Evolutionary conservation across 306 rosid species (phyloP).

Genomic region (Vigna hirtella): DNA sequence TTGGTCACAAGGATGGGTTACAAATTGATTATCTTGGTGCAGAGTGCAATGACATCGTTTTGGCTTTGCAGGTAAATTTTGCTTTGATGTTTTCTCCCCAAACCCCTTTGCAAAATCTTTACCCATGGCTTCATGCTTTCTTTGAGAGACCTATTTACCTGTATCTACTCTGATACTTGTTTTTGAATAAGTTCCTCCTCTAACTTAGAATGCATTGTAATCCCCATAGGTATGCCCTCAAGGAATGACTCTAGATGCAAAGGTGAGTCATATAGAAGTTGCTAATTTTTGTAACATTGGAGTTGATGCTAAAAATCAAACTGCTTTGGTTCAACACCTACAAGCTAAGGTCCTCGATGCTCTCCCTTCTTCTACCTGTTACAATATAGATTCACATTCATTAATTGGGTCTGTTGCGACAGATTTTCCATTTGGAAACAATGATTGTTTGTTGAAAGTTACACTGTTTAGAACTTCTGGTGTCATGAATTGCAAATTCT

Average conservation of each 20-base stretch:
- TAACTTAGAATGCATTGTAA: conserved; percentile 50
- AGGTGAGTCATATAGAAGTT: conserved; percentile 64
- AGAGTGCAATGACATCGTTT: conserved; percentile 66
- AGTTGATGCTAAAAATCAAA: conserved; percentile 52
- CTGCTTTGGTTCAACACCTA: conserved; percentile 52
- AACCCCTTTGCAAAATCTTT: conserved; percentile 11
- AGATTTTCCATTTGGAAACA: conserved; percentile 62
- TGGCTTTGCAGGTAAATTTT: conserved; percentile 70
- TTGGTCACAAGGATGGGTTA: conserved; percentile 45
- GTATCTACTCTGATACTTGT: conserved; percentile 40
- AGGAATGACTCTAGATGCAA: conserved; percentile 67
- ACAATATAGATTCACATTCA: conserved; percentile 53
- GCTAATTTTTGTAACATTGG: conserved; percentile 60
- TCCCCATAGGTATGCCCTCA: conserved; percentile 71
- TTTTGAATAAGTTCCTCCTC: conserved; percentile 39
- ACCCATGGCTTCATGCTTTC: conserved; percentile 38
- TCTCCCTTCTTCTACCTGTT: conserved; percentile 67
- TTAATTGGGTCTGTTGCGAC: conserved; percentile 51
- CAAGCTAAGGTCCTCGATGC: conserved; percentile 74
- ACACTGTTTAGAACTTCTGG: conserved; percentile 77
- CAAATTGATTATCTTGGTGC: conserved; percentile 64
- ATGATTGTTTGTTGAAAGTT: conserved; percentile 60
- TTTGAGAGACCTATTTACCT: conserved; percentile 32
- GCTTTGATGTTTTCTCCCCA: conserved; percentile 18
- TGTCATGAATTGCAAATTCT: conserved; percentile 58